Evolutionary conservation across 179 eudicot genomes (phyloP).

Genomic region (Beta lomatogona): DNA sequence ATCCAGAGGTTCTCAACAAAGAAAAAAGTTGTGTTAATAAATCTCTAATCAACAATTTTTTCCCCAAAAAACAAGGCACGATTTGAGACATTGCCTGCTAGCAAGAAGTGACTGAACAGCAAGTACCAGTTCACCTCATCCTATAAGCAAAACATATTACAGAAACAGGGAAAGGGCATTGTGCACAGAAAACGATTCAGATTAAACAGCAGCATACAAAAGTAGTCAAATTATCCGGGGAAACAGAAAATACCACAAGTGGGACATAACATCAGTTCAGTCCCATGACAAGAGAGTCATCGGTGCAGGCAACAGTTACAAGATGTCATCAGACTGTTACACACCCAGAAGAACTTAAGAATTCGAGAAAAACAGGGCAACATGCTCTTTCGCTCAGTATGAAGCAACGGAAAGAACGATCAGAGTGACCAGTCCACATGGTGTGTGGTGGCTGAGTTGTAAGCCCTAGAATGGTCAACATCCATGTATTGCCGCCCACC

Average conservation of each 20-base stretch:
- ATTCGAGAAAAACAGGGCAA: neutral
- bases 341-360: conserved; percentile 1
- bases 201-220: neutral
- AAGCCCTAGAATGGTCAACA: conserved; percentile 53
- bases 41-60: neutral
- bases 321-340: conserved; percentile 12
- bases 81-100: too few relatives aligned
- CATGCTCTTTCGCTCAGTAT: neutral
- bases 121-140: neutral
- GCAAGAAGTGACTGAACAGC: neutral
- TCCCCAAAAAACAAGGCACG: too few relatives aligned
- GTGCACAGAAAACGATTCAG: neutral
- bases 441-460: conserved; percentile 52
- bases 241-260: neutral
- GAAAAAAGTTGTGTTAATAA: neutral
- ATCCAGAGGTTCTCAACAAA: neutral
- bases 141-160: neutral
- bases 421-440: conserved; percentile 70
- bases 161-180: neutral
- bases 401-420: conserved; percentile 5
- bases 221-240: neutral
- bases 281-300: neutral
- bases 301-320: conserved; percentile 12
- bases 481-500: conserved; percentile 58
- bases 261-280: conserved; percentile 20